Conservation (phyloP, 2,329 filamentous ascomycete species). For the Colletotrichum paranaense region DNA sequence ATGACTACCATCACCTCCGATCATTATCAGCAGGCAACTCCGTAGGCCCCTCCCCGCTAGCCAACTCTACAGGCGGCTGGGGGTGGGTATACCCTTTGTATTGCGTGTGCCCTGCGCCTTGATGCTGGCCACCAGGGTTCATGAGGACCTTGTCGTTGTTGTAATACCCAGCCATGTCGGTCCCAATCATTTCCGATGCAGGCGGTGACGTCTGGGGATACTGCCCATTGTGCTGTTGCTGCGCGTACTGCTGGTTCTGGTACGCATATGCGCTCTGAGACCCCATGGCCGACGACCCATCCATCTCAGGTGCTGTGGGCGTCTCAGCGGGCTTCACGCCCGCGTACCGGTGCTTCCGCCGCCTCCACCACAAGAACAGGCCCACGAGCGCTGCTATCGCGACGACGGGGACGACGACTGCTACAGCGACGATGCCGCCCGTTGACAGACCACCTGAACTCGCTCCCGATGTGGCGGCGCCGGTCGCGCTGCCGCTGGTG, state of each 20-base stretch:
- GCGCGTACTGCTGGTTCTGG: not conserved
- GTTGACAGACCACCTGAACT: constrained; percentile 1
- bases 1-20: not conserved
- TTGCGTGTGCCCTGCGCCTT: constrained; percentile 4
- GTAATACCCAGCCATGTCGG: constrained; percentile 12
- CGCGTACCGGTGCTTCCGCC: constrained; percentile 24
- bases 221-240: not conserved
- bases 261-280: constrained; percentile 18
- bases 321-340: constrained; percentile 18
- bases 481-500: not conserved
- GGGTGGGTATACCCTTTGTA: constrained; percentile 15
- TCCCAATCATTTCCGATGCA: constrained; percentile 18
- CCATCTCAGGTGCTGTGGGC: not conserved
- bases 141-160: constrained; percentile 32
- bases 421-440: constrained; percentile 18
- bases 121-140: not conserved
- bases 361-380: constrained; percentile 24
- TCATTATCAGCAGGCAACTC: constrained; percentile 11
- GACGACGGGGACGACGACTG: constrained; percentile 9
- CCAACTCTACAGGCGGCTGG: constrained; percentile 7
- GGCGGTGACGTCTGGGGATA: not conserved
- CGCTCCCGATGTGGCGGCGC: not conserved
- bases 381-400: constrained; percentile 22
- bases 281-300: not conserved
- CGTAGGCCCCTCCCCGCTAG: not conserved